Base-by-base conservation (phyloP, 306 rosid species). In the Dryas octopetala region DNA sequence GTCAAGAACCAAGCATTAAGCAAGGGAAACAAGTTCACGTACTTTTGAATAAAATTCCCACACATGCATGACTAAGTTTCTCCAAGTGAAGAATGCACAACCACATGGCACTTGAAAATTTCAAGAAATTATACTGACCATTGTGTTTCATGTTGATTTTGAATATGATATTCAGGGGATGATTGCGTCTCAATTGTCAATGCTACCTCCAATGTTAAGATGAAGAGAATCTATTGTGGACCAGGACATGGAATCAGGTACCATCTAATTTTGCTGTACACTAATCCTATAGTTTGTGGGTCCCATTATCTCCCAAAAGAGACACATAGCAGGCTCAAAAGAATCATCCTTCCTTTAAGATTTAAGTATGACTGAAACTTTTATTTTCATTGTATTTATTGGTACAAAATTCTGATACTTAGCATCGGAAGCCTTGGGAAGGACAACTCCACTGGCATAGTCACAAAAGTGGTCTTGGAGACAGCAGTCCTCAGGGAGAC, bases 191-290 rank as follows among this genome's bases (percentile, higher is more conserved):
- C 99, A 74, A 96, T 96, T 79, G 98, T 92, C 81, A 96, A 89
- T 84, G 99, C 89, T 10, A 96, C 97, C 77, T 90, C 97, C 8
- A 85, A 79, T 72, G 89, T 96, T 88, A 96, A 90, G 88, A 90
- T 96, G 99, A 96, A 96, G 79, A 86, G 89, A 73, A 84, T 96
- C 76, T 76, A 47, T 72, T 96, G 99, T 76, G 99, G 99, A 79
- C 99, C 99, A 3, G 99, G 99, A 69, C 99, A 96, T 64, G 99
- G 99, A 81, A 82, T 96, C 88, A 96, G 99, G 99, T 96, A 88
- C 57, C 67, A 44, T 76, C 80, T 45, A 40, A 41, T 66, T 46
- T 26, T 23, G 6, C 41, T 50, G 49, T 4, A 46, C 40, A 43
- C 68, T n/a, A 59, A 45, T 44, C 38, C 69, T 32, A 2, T 14